phyloP scores from a whole-genome alignment of 1,284 basidiomycete species.

The Paramarasmius palmivorus region DNA sequence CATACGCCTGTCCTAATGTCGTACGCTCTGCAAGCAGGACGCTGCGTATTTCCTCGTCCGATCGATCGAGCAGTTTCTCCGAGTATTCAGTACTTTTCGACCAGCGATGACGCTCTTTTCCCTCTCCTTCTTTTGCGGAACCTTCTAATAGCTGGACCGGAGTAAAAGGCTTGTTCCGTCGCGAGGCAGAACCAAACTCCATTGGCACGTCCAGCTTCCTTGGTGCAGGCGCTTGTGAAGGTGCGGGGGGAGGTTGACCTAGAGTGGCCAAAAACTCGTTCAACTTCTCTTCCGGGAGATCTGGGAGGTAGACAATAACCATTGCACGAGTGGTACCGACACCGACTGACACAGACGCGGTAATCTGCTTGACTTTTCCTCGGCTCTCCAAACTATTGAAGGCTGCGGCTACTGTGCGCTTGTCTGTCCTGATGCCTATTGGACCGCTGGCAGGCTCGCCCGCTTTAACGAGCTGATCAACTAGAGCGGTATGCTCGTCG shows the following conservation, averaged over 20 bases:
- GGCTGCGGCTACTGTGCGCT: conserved; percentile 63
- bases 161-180: conserved; percentile 28
- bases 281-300: conserved; percentile 48
- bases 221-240: conserved; percentile 31
- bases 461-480: conserved; percentile 52
- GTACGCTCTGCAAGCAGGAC: conserved; percentile 65
- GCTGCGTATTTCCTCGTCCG: conserved; percentile 54
- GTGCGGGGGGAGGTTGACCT: conserved; percentile 34
- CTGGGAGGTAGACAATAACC: conserved; percentile 62
- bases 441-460: conserved; percentile 70
- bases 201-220: conserved; percentile 52
- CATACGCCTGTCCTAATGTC: conserved; percentile 67
- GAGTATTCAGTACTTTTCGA: conserved; percentile 42
- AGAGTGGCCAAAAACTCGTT: conserved; percentile 54
- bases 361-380: conserved; percentile 65
- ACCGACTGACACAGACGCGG: conserved; percentile 52
- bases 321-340: conserved; percentile 55
- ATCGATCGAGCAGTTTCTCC: conserved; percentile 49
- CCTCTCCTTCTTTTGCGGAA: conserved; percentile 37
- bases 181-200: conserved; percentile 49
- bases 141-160: conserved; percentile 44
- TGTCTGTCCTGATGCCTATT: conserved; percentile 68
- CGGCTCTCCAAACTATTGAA: conserved; percentile 60
- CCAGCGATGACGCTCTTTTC: conserved; percentile 33
- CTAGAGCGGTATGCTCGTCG: conserved; percentile 59